Evolutionary conservation across 768 basidiomycete species (phyloP).

Genomic region (Tephrocybe sp.): DNA sequence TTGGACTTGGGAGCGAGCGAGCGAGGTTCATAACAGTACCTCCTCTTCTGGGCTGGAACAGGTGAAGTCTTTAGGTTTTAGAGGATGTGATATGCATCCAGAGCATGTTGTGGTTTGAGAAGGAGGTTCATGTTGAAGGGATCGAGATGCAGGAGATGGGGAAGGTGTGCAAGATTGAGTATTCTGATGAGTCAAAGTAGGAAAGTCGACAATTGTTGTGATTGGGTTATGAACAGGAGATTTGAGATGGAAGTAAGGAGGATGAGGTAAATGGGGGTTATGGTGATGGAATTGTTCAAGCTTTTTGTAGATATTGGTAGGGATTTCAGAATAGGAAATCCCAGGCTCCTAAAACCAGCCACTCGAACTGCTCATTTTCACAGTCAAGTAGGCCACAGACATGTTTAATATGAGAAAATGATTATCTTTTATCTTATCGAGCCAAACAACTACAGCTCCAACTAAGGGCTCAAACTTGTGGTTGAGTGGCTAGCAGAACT

Average conservation of each 20-base stretch:
- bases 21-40: slow-evolving; percentile 3
- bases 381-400: too few species aligned
- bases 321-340: slow-evolving; percentile 36
- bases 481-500: too few species aligned
- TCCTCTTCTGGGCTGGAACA: slow-evolving; percentile 2
- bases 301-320: slow-evolving; percentile 25
- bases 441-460: too few species aligned
- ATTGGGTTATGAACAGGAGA: slow-evolving; percentile 1
- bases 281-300: slow-evolving; percentile 34
- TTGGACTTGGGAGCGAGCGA: too few species aligned
- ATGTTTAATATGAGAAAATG: background rate
- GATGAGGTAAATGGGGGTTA: slow-evolving; percentile 28
- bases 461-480: too few species aligned
- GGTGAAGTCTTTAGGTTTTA: slow-evolving; percentile 3
- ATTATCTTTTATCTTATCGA: too few species aligned
- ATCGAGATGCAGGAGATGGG: slow-evolving; percentile 6
- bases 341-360: too few species aligned
- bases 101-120: slow-evolving; percentile 20
- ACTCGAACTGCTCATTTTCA: too few species aligned
- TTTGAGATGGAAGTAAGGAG: slow-evolving; percentile 20
- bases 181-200: background rate
- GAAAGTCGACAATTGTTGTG: background rate
- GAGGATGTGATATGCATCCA: slow-evolving; percentile 18
- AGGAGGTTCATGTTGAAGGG: slow-evolving; percentile 20
- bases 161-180: slow-evolving; percentile 2